A percentile compares a stretch with the other conserved stretches of the same genome.
phyloP scores from a whole-genome alignment of 2,329 filamentous ascomycete species.

The Madurella fahalii region DNA sequence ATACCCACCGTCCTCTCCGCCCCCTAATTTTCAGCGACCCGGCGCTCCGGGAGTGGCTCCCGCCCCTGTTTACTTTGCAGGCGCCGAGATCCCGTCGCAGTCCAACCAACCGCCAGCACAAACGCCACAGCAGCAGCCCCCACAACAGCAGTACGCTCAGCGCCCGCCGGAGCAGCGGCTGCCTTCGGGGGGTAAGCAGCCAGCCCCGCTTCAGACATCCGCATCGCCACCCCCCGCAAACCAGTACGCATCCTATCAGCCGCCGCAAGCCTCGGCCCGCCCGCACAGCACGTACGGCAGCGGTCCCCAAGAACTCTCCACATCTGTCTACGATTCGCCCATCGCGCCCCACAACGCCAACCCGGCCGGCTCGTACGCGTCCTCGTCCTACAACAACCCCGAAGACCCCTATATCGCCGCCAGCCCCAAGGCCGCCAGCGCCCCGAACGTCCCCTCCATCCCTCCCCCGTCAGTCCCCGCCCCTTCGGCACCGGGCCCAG shows the following conservation, averaged over 20 bases:
- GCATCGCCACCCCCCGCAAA: slow-evolving; percentile 47
- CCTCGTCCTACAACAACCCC: slow-evolving; percentile 43
- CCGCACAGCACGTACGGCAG: slow-evolving; percentile 66
- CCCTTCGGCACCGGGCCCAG: slow-evolving; percentile 29
- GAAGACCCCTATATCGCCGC: slow-evolving; percentile 41
- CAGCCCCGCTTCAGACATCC: slow-evolving; percentile 48
- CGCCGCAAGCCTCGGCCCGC: slow-evolving; percentile 45
- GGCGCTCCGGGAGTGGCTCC: slow-evolving; percentile 40
- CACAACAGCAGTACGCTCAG: slow-evolving; percentile 48
- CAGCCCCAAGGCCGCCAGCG: slow-evolving; percentile 28
- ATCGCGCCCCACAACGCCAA: slow-evolving; percentile 51
- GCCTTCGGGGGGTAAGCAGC: slow-evolving; percentile 44
- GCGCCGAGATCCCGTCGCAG: slow-evolving; percentile 47
- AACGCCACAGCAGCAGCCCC: slow-evolving; percentile 26
- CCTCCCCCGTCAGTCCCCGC: slow-evolving; percentile 27
- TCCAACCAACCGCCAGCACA: slow-evolving; percentile 22
- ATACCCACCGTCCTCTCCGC: slow-evolving; percentile 46
- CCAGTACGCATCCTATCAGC: slow-evolving; percentile 46
- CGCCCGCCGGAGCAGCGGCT: slow-evolving; percentile 49
- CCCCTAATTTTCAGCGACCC: slow-evolving; percentile 52
- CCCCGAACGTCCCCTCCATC: slow-evolving; percentile 27
- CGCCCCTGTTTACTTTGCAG: slow-evolving; percentile 64
- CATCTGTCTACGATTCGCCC: slow-evolving; percentile 72
- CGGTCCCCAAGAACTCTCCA: slow-evolving; percentile 69
- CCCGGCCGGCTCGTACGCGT: slow-evolving; percentile 42